Percentiles rank a stretch among this genome's conserved stretches.
phyloP scores from a whole-genome alignment of 371 early-diverging fungal genomes.

The Mortierella sp. region DNA sequence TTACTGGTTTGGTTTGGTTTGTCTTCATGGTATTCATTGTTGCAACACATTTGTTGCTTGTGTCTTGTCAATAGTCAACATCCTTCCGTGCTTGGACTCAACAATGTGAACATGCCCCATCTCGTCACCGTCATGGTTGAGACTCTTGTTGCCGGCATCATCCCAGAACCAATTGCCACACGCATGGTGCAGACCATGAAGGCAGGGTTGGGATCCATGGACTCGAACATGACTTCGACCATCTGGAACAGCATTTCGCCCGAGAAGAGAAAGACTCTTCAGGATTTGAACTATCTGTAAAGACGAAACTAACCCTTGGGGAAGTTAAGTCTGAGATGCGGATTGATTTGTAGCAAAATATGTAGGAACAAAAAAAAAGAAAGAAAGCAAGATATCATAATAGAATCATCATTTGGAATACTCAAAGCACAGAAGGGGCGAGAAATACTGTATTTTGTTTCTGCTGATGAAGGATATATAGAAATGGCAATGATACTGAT shows the following conservation, averaged over 20 bases:
- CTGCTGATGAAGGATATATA: too few relatives aligned
- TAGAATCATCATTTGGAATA: background rate
- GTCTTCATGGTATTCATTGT: background rate
- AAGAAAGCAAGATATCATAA: background rate
- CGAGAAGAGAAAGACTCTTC: conserved; percentile 75
- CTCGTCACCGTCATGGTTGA: conserved; percentile 53
- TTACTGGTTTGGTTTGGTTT: background rate
- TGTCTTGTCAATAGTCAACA: conserved; percentile 30
- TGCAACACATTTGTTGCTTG: conserved; percentile 14
- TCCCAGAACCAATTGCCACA: conserved; percentile 66
- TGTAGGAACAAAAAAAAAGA: background rate
- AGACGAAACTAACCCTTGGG: background rate
- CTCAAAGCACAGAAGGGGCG: too few relatives aligned
- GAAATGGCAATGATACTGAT: too few relatives aligned
- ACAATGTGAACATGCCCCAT: conserved; percentile 68
- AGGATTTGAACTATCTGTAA: conserved; percentile 56
- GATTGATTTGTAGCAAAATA: too few relatives aligned
- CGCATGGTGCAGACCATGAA: conserved; percentile 74
- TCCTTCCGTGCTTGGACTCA: conserved; percentile 65
- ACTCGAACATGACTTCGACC: conserved; percentile 67
- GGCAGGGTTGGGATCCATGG: conserved; percentile 65
- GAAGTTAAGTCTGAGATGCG: background rate
- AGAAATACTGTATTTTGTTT: too few relatives aligned
- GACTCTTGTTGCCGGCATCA: conserved; percentile 74
- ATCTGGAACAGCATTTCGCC: conserved; percentile 76